phyloP scores from a whole-genome alignment of 2,329 filamentous ascomycete genomes.

The Dactylellina drechsleri region DNA sequence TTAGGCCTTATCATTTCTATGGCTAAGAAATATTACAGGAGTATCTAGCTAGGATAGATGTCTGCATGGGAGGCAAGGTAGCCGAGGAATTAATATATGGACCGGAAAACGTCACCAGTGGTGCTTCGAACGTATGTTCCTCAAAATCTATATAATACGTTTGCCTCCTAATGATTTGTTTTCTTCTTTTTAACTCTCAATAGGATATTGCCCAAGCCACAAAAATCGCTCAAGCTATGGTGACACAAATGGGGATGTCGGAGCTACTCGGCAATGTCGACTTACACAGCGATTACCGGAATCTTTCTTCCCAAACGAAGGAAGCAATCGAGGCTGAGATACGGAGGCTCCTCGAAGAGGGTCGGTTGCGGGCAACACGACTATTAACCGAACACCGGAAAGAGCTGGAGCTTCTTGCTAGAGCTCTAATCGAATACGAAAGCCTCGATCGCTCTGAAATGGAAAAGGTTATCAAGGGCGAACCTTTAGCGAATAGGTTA shows the following conservation, averaged over 20 bases:
- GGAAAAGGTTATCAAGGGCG: conserved; percentile 85
- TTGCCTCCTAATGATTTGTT: background rate
- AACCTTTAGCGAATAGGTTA: conserved; percentile 78
- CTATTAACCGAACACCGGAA: conserved; percentile 79
- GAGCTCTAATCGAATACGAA: conserved; percentile 93
- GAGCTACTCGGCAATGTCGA: conserved; percentile 88
- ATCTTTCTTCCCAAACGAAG: conserved; percentile 85
- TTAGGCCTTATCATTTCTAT: background rate
- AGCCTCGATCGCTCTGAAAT: conserved; percentile 90
- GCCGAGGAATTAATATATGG: conserved; percentile 93
- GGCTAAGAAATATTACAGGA: conserved; percentile 62
- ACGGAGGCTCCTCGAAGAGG: conserved; percentile 82
- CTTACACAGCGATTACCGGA: conserved; percentile 80
- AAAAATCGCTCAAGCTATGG: conserved; percentile 82
- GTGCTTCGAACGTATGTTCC: conserved; percentile 76
- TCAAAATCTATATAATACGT: background rate
- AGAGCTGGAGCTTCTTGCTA: conserved; percentile 86
- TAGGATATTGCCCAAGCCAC: conserved; percentile 88
- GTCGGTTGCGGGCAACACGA: conserved; percentile 75
- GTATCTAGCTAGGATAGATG: conserved; percentile 81
- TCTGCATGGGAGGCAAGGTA: conserved; percentile 85
- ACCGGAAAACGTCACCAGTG: conserved; percentile 87
- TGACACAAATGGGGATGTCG: conserved; percentile 90
- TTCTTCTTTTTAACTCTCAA: conserved; percentile 12
- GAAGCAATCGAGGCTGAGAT: conserved; percentile 89